phyloP scores from a whole-genome alignment of 208 protist species.

The Trypanosoma scelopori region DNA sequence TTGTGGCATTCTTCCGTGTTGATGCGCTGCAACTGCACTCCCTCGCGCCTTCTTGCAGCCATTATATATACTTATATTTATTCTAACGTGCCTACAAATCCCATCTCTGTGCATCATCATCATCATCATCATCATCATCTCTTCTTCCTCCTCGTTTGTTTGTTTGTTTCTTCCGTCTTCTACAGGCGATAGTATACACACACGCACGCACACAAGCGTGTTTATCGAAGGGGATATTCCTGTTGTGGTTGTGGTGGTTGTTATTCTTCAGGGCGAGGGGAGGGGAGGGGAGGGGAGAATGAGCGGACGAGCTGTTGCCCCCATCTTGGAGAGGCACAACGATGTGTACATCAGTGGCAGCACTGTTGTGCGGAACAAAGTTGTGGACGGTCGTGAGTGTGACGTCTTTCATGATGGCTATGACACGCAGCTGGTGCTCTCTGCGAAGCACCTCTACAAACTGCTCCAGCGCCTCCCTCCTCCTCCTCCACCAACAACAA shows the following conservation, averaged over 20 bases:
- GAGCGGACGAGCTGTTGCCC: conserved; percentile 17
- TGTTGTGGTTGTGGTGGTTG: too few species aligned
- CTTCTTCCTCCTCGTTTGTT: too few species aligned
- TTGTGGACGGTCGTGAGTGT: conserved; percentile 2
- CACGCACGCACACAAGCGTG: not conserved
- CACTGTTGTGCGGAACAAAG: conserved; percentile 25
- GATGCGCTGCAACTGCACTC: too few species aligned
- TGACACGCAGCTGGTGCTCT: conserved; percentile 21
- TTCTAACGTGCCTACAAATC: too few species aligned
- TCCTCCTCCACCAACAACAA: not conserved
- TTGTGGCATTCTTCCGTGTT: too few species aligned
- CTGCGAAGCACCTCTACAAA: conserved; percentile 19
- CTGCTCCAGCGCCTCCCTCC: conserved; percentile 7
- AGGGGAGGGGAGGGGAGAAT: not conserved
- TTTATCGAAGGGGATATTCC: too few species aligned
- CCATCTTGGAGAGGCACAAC: conserved; percentile 17
- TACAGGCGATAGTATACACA: not conserved
- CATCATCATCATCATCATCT: too few species aligned
- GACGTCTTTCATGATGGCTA: conserved; percentile 12
- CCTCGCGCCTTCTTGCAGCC: not conserved
- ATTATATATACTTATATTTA: too few species aligned
- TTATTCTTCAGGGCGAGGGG: too few species aligned
- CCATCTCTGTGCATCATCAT: not conserved
- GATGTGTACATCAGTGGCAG: conserved; percentile 28
- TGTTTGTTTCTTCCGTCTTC: not conserved